Evolutionary conservation across 106 monocot species (phyloP).

Genomic region (Dendrobium chrysotoxum): DNA sequence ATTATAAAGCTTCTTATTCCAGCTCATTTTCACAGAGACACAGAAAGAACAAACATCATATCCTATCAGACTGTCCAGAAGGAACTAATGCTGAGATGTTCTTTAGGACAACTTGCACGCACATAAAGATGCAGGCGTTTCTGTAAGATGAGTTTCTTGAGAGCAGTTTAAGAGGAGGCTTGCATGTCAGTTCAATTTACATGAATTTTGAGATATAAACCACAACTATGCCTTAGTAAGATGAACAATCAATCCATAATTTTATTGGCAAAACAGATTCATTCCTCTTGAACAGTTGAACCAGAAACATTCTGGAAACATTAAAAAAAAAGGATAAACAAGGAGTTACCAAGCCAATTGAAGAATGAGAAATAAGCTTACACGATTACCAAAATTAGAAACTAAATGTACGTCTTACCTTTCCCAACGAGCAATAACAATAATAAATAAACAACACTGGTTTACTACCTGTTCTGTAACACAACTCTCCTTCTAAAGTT

Average conservation of each 20-base stretch:
- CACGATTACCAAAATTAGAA: neutral
- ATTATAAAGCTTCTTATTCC: neutral
- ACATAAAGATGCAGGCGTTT: neutral
- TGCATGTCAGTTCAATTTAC: neutral
- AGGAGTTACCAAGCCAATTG: neutral
- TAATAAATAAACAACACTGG: neutral
- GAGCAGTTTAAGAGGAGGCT: neutral
- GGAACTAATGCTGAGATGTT: neutral
- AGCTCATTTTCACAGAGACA: no score
- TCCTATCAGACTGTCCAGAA: no score
- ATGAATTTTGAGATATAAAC: neutral
- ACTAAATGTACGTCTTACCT: neutral
- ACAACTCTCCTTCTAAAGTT: conserved; percentile 61
- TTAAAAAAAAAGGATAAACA: neutral
- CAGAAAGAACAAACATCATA: no score
- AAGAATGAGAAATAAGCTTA: neutral
- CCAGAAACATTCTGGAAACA: neutral
- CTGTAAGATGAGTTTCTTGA: neutral
- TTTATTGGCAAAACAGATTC: neutral
- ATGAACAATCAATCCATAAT: neutral
- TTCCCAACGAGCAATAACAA: neutral
- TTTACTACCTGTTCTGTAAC: conserved; percentile 46
- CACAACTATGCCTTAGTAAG: neutral
- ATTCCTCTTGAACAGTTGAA: neutral
- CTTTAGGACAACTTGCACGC: neutral